Evolutionary conservation across 495 filamentous ascomycete species (phyloP), one percentile per base, ranked within the genome.

Genomic region (Paragyromitra xinjiangensis): DNA sequence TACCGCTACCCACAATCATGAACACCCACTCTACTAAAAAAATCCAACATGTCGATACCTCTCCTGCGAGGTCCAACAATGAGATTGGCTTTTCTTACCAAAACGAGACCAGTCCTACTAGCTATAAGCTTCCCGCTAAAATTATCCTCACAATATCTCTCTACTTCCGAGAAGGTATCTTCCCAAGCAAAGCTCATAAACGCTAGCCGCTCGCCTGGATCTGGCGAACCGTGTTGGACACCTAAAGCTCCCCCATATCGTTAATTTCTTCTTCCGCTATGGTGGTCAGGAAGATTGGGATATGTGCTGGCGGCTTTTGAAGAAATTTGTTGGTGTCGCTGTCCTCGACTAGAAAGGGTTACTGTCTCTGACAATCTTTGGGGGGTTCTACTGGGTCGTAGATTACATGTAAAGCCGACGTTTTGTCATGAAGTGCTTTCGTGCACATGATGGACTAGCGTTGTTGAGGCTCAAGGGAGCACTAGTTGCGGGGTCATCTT

Each of bases 161-260:
- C 37, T 63, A 63, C 14, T 2, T 42, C 16, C 39, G 22, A 40
- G 59, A 63, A 22, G 59, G 59, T 9, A 0, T 22, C 59, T 63
- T 63, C n/a, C n/a, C 59, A 7, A 40, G 39, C 16, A 44, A 22
- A 3, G 59, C n/a, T 39, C 44, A 42, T 24, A 2, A 0, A 44
- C 59, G 9, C 39, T 63, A n/a, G 39, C 9, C 0, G 59, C 59
- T 22, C 39, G 59, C 2, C 59, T n/a, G 14, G 59, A 63, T 63
- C n/a, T 44, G 37, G 59, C 59, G 39, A 8, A n/a, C 26, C 16
- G 29, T 5, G 59, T 63, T 2, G 7, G 39, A 22, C 39, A 44
- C 22, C 14, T 63, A n/a, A 63, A 63, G 59, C 34, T 63, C 8
- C 59, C 37, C 7, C n/a, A 7, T 40, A 63, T 42, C 59, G 37